Base-by-base conservation (phyloP, 2,329 filamentous ascomycete species). In the Akanthomyces uredinophilus region DNA sequence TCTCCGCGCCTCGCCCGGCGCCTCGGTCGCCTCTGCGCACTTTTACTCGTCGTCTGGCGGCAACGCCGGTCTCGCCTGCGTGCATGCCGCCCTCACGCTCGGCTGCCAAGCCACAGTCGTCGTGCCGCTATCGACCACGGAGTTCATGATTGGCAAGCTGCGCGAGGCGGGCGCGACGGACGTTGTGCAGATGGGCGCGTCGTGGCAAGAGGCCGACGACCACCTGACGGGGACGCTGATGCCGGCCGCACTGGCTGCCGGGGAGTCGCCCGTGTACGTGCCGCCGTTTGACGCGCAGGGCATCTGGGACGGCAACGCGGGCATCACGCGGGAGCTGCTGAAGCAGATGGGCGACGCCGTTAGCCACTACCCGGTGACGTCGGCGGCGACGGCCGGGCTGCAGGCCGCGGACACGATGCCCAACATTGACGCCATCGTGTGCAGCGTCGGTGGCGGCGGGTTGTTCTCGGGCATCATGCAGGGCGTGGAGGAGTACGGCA, bases 11-110 rank as follows among this genome's bases (percentile, higher is more conserved):
- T 7, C 29, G 7, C 52, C 52, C 24, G 49, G 61, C 50, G 55
- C 63, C 13, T 52, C 49, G 29, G 53, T 61, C 3, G 52, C 56
- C 7, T 29, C 27, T 14, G 64, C 65, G 18, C 87, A 90, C 75
- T 92, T 92, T 79, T 92, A 87, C 75, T 86, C 81, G 67, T 88
- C 87, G 4, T 89, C 85, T 0, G 90, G 89, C 66, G 91, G 91
- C 60, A 95, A 95, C 68, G 91, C 91, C 0, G 91, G 91, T 1
- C 83, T 95, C 1, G 91, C 90, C 1, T 90, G 88, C 66, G 89
- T 90, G n/a, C 86, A 86, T 55, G 88, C 90, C 0, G 87, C 90
- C 13, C 77, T 77, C 44, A 79, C 82, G 1, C 79, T 93, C 6
- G 78, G 79, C 11, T 80, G 83, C 24, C 83, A 82, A 0, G 85